phyloP scores from a whole-genome alignment of 805 yeast species.

The Yarrowia sp. region DNA sequence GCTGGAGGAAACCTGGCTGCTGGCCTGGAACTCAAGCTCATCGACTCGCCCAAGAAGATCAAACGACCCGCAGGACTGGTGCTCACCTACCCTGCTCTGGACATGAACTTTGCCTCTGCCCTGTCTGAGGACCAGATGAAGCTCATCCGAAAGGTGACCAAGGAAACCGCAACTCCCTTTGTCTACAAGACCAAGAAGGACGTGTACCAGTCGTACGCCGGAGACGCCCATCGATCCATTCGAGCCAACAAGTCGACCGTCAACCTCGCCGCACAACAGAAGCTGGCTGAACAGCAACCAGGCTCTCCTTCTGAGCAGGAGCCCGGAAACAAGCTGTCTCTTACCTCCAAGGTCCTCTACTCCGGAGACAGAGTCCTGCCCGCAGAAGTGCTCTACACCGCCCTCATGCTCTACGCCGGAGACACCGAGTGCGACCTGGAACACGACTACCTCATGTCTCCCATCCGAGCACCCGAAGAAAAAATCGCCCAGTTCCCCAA shows the following conservation, averaged over 20 bases:
- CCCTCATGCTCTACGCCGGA: conserved; percentile 33
- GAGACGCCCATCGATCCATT: background rate
- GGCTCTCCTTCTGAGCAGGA: conserved; percentile 8
- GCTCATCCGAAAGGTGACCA: conserved; percentile 31
- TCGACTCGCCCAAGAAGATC: conserved; percentile 7
- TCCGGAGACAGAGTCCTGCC: conserved; percentile 33
- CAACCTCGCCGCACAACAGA: background rate
- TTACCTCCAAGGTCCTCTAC: conserved; percentile 35
- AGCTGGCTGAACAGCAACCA: background rate
- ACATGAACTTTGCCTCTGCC: conserved; percentile 33
- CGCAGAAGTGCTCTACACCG: conserved; percentile 33
- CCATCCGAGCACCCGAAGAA: conserved; percentile 33
- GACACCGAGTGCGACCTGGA: conserved; percentile 30
- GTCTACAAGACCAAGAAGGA: conserved; percentile 30
- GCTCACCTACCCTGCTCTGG: conserved; percentile 35
- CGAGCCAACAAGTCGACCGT: conserved; percentile 14
- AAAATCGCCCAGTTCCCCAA: conserved; percentile 34
- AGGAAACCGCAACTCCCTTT: conserved; percentile 25
- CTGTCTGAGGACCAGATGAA: conserved; percentile 32
- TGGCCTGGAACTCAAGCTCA: conserved; percentile 34
- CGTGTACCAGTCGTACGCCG: conserved; percentile 25
- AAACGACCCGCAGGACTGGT: conserved; percentile 32
- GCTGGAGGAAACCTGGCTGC: conserved; percentile 43
- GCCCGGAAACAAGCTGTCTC: conserved; percentile 30
- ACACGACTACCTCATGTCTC: conserved; percentile 34